Base-by-base conservation (phyloP, 208 protist species). In the Vickermania ingenoplastis region DNA sequence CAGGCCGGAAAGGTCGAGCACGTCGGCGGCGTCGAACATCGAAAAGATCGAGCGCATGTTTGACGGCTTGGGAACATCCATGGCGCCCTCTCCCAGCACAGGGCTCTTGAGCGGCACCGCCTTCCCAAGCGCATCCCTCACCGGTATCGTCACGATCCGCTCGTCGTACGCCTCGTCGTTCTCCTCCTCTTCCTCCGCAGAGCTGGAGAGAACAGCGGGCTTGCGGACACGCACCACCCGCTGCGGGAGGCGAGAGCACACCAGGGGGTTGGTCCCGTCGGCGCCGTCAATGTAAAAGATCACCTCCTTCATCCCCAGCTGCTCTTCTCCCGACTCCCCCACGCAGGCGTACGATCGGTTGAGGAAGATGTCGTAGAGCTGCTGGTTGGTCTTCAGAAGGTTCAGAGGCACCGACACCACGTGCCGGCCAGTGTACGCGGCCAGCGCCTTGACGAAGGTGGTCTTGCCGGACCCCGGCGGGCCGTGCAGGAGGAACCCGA, bases 401-500 rank as follows among this genome's bases (percentile, higher is more conserved):
- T 64, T 56, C 45, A 96, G 75, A 21, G 81, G 73, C 26, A 96
- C 68, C 27, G 66, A 82, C 24, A 96, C 71, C 22, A 96, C 62
- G 72, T 91, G 73, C 14, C 90, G 90, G n/a, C 90, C 96, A 0
- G 98, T 99, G 75, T 99, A 98, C 57, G 98, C 90, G 7, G 98
- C 98, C 28, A 99, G 97, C 14, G 98, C 98, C 79, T 98, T 99
- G 14, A 97, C 97, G 51, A 99, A 86, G 74, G 98, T 94, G 30
- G 97, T 99, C 84, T 99, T 99, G 7, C 97, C 97, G 21, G 79
- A 94, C 11, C 97, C 96, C 48, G 91, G 87, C 3, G 97, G 96
- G 25, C 98, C 98, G 73, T 99, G 98, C 29, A 99, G 80, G 1
- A 99, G 84, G 48, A 99, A 98, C 25, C 99, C 99, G n/a, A 96